These are phyloP conservation scores for Rhodotorula sp. DNA, from an alignment of 1,284 basidiomycete genomes.

Conservation along the genomic window DNA sequence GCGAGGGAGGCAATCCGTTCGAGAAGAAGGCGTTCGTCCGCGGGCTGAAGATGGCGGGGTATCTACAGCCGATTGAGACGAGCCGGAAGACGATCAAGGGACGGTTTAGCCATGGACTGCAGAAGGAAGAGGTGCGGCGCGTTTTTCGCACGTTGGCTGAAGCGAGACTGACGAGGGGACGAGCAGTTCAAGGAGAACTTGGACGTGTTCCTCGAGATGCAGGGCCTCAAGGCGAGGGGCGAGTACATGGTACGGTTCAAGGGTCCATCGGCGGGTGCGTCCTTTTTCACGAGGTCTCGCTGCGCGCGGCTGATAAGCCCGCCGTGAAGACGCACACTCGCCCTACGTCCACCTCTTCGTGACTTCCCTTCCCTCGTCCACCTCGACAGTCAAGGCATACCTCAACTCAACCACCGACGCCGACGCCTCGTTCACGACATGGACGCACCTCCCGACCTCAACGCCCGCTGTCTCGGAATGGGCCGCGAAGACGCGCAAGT, in stretches of 20 bases:
- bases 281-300: background rate
- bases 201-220: constrained; percentile 21
- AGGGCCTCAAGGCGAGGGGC: constrained; percentile 13
- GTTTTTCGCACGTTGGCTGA: no score
- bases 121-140: constrained; percentile 34
- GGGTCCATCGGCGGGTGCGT: constrained; percentile 10
- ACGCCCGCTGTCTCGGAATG: constrained; percentile 11
- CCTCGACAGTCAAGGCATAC: constrained; percentile 4
- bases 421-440: background rate
- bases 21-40: background rate
- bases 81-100: constrained; percentile 30
- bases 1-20: constrained; percentile 3
- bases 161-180: no score
- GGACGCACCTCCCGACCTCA: constrained; percentile 16
- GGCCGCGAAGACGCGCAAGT: constrained; percentile 31
- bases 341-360: constrained; percentile 30
- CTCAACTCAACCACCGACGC: background rate
- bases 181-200: constrained; percentile 28
- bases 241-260: constrained; percentile 38
- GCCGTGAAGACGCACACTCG: constrained; percentile 19
- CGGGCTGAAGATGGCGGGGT: constrained; percentile 13
- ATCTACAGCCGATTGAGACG: constrained; percentile 25
- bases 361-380: constrained; percentile 2
- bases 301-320: background rate
- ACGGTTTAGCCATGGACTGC: constrained; percentile 22